A percentile compares a stretch with the other conserved stretches of the same genome.
phyloP scores from a whole-genome alignment of 1,139 yeast species.

The Arxiozyma bovina region DNA sequence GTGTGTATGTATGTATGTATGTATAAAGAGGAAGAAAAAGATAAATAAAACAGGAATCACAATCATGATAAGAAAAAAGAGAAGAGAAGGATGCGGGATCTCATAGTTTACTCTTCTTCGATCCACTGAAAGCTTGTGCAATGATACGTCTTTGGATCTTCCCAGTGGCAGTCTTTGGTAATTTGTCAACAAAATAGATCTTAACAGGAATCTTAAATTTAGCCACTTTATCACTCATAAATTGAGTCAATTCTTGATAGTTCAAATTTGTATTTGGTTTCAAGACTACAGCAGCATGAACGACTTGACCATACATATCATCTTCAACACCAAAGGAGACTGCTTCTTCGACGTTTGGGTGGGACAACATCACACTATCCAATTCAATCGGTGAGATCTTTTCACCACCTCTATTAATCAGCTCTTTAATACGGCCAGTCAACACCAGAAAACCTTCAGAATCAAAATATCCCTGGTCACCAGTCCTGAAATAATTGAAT shows the following conservation, averaged over 20 bases:
- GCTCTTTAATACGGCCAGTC: constrained; percentile 60
- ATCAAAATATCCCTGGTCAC: constrained; percentile 60
- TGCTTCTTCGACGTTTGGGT: constrained; percentile 55
- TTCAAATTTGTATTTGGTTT: constrained; percentile 34
- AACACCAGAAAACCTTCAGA: constrained; percentile 48
- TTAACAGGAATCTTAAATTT: constrained; percentile 49
- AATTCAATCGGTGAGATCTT: constrained; percentile 61
- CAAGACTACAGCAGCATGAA: constrained; percentile 55
- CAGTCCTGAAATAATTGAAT: constrained; percentile 56
- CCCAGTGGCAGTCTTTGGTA: constrained; percentile 68
- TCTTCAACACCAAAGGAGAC: constrained; percentile 59
- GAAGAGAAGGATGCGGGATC: not conserved
- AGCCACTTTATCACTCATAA: constrained; percentile 39
- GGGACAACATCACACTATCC: constrained; percentile 47
- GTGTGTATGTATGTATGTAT: not conserved
- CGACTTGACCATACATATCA: constrained; percentile 56
- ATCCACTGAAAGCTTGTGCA: constrained; percentile 36
- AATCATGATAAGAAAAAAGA: too few relatives aligned
- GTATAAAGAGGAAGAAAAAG: not conserved
- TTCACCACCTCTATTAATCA: constrained; percentile 63
- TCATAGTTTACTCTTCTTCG: constrained; percentile 32
- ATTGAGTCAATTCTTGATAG: constrained; percentile 39
- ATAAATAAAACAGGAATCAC: not conserved
- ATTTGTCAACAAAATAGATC: constrained; percentile 47
- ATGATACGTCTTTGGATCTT: constrained; percentile 57